phyloP scores from a whole-genome alignment of 2,329 filamentous ascomycete species.

The Nemania sp. region DNA sequence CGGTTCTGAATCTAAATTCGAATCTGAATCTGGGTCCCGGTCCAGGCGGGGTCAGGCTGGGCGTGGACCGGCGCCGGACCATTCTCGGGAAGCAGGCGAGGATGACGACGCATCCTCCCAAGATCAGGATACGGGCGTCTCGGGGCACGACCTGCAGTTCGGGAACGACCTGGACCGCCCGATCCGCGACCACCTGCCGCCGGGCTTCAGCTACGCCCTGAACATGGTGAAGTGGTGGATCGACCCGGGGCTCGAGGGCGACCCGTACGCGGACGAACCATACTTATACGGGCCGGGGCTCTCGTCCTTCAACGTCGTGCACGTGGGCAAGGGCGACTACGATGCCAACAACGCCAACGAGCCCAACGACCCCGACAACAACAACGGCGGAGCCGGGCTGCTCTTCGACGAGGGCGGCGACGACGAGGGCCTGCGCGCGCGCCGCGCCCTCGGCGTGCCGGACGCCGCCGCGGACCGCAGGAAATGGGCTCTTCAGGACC shows the following conservation, averaged over 20 bases:
- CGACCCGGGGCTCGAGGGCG: slow-evolving; percentile 87
- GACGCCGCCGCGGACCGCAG: slow-evolving; percentile 56
- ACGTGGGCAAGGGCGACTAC: slow-evolving; percentile 62
- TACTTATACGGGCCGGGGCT: slow-evolving; percentile 84
- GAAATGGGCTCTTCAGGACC: slow-evolving; percentile 60
- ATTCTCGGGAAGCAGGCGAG: not conserved
- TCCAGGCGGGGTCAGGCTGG: not conserved
- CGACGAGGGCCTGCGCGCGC: slow-evolving; percentile 54
- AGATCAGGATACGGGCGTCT: slow-evolving; percentile 51
- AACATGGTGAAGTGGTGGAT: slow-evolving; percentile 88
- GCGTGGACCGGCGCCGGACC: not conserved
- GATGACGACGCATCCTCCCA: not conserved
- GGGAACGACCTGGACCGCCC: slow-evolving; percentile 95
- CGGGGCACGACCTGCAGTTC: slow-evolving; percentile 78
- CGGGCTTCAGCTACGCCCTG: slow-evolving; percentile 83
- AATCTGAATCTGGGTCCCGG: not conserved
- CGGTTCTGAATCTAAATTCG: too few species aligned
- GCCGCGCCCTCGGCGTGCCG: slow-evolving; percentile 57
- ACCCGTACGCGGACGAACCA: slow-evolving; percentile 84
- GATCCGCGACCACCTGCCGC: slow-evolving; percentile 82
- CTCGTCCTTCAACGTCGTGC: slow-evolving; percentile 77
- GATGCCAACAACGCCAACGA: slow-evolving; percentile 49
- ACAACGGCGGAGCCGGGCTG: too few species aligned
- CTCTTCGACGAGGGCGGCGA: slow-evolving; percentile 70
- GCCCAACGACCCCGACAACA: too few species aligned